Evolutionary conservation across 2,329 filamentous ascomycete genomes (phyloP), one percentile per base, ranked within the genome.

Genomic region (Cladosporium sp.): DNA sequence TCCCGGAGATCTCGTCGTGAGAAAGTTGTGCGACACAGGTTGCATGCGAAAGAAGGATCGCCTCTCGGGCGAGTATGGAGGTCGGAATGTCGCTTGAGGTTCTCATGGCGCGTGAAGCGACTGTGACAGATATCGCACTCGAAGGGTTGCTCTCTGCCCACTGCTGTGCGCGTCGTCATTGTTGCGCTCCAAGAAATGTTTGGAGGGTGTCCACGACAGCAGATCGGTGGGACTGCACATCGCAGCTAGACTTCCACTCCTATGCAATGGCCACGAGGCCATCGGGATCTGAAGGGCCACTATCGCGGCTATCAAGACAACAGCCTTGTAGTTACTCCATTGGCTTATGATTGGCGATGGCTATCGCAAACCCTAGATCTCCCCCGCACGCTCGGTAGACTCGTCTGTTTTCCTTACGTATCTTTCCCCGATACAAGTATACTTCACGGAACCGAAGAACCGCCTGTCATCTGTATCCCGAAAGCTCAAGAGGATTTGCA

Each of bases 51-150:
- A 17, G 52, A 56, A 19, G 30, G 17, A 47, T 56, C 52, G 40
- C 25, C 52, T 39, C 9, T 71, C 69, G 56, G 34, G 20, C 56
- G 56, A 6, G 69, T 66, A 60, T 78, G 76, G 4, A 76, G 67
- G 1, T 69, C 67, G 7, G 75, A 69, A 69, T 78, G 76, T 51
- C 75, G 73, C 61, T 77, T 76, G 60, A 76, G 72, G 56, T 76
- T 75, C 65, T 76, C 74, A 51, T 75, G 71, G 28, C 73, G 68
- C 28, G 73, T 75, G 45, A 76, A 75, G 30, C 72, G 73, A 54
- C 66, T 70, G 45, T 67, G 68, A 59, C 76, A 77, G 54, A 76
- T 56, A 28, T 65, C 60, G 63, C 75, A 78, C 63, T 78, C 70
- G 55, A 76, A 77, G 9, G 75, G 75, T 60, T 77, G 75, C 17